Evolutionary conservation across 2,329 filamentous ascomycete species (phyloP), one percentile per base, ranked within the genome.

Genomic region (Niveomyces coronatus): DNA sequence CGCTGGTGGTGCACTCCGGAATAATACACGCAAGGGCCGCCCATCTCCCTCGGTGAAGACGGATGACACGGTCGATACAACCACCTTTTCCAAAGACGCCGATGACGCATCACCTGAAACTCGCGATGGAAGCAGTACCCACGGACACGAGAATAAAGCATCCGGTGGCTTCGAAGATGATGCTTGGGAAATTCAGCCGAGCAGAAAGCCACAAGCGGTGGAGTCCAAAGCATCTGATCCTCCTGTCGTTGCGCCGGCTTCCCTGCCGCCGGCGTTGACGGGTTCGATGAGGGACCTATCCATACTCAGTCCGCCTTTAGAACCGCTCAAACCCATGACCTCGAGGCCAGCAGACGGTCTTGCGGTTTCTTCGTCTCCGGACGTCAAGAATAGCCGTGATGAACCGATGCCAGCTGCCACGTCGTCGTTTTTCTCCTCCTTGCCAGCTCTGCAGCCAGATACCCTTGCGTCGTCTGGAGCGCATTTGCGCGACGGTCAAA

Each of bases 111-210:
- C 49, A 28, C 41, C 44, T 4, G 44, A 45, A 6, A 44, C 50
- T 19, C n/a, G n/a, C n/a, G 50, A 44, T 7, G 37, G 45, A 28
- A 49, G 23, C 31, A 32, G 29, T 15, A 7, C n/a, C 5, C 44
- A 13, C 53, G 52, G 35, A 43, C 51, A 4, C 23, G 58, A 51
- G 43, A 53, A 35, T 40, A 47, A 44, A 11, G 46, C 49, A 18
- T 47, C 48, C 19, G 65, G 68, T 42, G 85, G 85, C 3, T 96
- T 96, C 53, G 91, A 98, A 36, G 91, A 96, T 53, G 86, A 96
- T 64, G 91, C 91, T 8, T 98, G 91, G 91, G 85, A 93, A 52
- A 82, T 94, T 35, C 95, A 95, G 63, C 85, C 86, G 14, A 74
- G 82, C 11, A 82, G 78, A 54, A 73, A 79, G 45, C 59, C 35